Evolutionary conservation across 2,329 filamentous ascomycete genomes (phyloP), one percentile per base, ranked within the genome.

Genomic region (Alternaria gansuensis): DNA sequence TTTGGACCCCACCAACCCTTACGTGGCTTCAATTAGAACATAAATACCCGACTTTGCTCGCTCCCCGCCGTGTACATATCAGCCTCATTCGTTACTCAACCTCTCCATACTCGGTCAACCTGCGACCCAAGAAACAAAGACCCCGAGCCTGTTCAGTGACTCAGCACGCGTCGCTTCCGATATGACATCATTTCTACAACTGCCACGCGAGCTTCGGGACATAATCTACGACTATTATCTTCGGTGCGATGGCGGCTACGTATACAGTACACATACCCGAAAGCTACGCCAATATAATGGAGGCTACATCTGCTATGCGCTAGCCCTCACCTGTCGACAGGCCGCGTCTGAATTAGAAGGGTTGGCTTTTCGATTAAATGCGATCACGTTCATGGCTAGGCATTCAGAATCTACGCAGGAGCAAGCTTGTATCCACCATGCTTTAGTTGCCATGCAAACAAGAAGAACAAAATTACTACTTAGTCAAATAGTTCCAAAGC

Each of bases 141-240:
- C 13, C 31, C 13, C 31, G 31, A 33, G 13, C 31, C 31, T 11
- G 13, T 4, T 13, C 31, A 33, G 31, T 13, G 31, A 33, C 31
- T 33, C 6, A 11, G 31, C 31, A 4, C 31, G 4, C 9, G 9
- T 13, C 31, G 31, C 31, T 33, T 13, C 5, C 6, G 11, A 3
- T 33, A 33, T 33, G 31, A 1, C 7, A 33, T 33, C 31, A 33
- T 11, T 33, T 13, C 9, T 33, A 3, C 31, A 33, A 3, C 44
- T 65, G 1, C 54, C 63, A 2, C 60, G 57, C 24, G 63, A 65
- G 31, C 43, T 65, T 1, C 60, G 60, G 6, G 52, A 65, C 23
- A 41, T 48, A 4, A 58, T 65, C 7, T 65, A 65, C 21, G 28
- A 29, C 2, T 33, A 60, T 26, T 65, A 65, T 26, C 1, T 59